Base-by-base conservation (phyloP, 352 stramenopile species). In the Aphanomyces stellatus region DNA sequence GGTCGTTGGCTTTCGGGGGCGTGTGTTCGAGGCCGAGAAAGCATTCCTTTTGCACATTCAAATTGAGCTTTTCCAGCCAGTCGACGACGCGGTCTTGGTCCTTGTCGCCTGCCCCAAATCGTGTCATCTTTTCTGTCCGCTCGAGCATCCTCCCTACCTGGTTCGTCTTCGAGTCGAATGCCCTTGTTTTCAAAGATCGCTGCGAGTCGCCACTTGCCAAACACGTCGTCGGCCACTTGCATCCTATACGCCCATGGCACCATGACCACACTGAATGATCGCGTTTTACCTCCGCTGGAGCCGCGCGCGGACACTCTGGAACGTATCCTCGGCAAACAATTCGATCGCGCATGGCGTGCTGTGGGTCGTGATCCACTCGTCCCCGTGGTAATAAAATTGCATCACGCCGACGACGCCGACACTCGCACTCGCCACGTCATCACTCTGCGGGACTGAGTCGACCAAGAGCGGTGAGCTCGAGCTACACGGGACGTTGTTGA, bases 121-220 rank as follows among this genome's bases (percentile, higher is more conserved):
- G 88, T 80, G n/a, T 83, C 69, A 63, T 81, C 84, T 43, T 62
- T 27, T 48, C 5, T 24, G 5, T 51, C 22, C 15, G 3, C 24
- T 13, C 13, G 24, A 11, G 17, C 31, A 31, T 15, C 11, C 27
- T 15, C 25, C n/a, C 33, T 67, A 89, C 72, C 22, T 74, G 73
- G 35, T 69, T 66, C 56, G 88, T 17, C 13, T 75, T 75, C 30
- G 81, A 87, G 34, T 10, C n/a, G 11, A 19, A 60, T 30, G 10
- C 82, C 84, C 60, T 90, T 89, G 27, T 83, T 76, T 27, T 95
- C 82, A 51, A 90, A 89, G 25, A 95, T 76, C 28, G 90, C 65
- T 3, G 85, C 75, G 17, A 95, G 75, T 25, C 85, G 79, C 87
- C 87, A 95, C 25, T 79, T 76, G 19, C 68, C 65, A 41, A 95